Base-by-base conservation (phyloP, 352 stramenopile genomes). In the Peronospora belbahrii region DNA sequence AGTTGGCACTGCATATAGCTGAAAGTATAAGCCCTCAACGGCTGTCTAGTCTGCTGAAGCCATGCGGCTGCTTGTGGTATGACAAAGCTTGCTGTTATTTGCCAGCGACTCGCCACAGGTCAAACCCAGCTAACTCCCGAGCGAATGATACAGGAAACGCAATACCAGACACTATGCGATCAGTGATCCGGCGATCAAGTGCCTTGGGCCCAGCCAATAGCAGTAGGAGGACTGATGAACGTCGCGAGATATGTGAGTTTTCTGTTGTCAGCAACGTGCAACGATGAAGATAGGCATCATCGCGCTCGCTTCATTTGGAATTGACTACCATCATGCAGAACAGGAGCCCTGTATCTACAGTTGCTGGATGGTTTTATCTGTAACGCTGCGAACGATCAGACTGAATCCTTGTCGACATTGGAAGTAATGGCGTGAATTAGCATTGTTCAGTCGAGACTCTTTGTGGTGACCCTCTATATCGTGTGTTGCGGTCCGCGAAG, bases 371-470 rank as follows among this genome's bases (percentile, higher is more conserved):
- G 17, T 83, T 77, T 40, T 59, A 60, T 36, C 74, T n/a, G n/a
- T n/a, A 83, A 51, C 70, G 73, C 10, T 57, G 57, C 36, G 59
- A 83, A 50, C 54, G 62, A 30, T 89, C 76, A 0, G 81, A 93
- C 59, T 94, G 83, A 81, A 74, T n/a, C 57, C 73, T 76, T 41
- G 74, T 91, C n/a, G 83, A 81, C 15, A 48, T 82, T 17, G 81
- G 81, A 20, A 73, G 81, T 1, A 70, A 89, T 37, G 79, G 83
- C 19, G 53, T 70, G 28, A 24, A 51, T 5, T 13, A 14, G 69
- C 59, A 14, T 19, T 81, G 11, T 85, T 51, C 18, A 62, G 2
- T 47, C 24, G 3, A 67, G 85, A 9, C 75, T 74, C 2, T 89
- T 93, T 32, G 4, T 45, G 10, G 91, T 79, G 5, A 83, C 81